Conservation (phyloP, 768 basidiomycete species). For the Trametes maxima region DNA sequence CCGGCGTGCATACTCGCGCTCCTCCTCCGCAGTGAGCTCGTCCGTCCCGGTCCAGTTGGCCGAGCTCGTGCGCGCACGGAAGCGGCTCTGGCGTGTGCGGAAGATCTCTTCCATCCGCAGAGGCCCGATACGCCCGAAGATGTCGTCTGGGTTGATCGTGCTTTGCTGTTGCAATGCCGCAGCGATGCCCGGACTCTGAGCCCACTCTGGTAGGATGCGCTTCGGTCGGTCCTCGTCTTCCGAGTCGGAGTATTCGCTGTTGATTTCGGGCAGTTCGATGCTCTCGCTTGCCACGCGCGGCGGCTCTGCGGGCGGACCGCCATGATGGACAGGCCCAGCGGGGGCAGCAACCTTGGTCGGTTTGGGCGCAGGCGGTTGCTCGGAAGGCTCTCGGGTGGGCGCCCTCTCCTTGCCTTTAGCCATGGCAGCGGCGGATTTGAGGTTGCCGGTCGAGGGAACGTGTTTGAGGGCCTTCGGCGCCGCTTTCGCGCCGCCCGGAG, state of each 20-base stretch:
- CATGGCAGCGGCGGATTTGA: constrained; percentile 38
- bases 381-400: constrained; percentile 48
- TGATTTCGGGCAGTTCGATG: constrained; percentile 93
- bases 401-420: constrained; percentile 50
- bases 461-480: constrained; percentile 25
- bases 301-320: constrained; percentile 40
- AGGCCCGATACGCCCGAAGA: constrained; percentile 88
- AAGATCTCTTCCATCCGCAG: constrained; percentile 95
- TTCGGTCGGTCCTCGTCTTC: constrained; percentile 74
- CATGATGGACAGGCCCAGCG: constrained; percentile 36
- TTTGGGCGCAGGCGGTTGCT: constrained; percentile 47
- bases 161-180: constrained; percentile 81
- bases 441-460: constrained; percentile 33
- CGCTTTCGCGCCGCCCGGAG: constrained; percentile 9
- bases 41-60: constrained; percentile 98
- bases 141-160: constrained; percentile 85
- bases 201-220: constrained; percentile 84
- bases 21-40: constrained; percentile 79
- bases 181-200: constrained; percentile 85
- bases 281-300: constrained; percentile 60
- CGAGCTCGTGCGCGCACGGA: constrained; percentile 88
- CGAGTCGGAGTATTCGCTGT: constrained; percentile 96
- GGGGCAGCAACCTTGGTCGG: constrained; percentile 68
- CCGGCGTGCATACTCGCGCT: constrained; percentile 81
- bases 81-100: constrained; percentile 72